A percentile compares a stretch with the other conserved stretches of the same genome.
Conservation (phyloP, 352 stramenopile species). For the Ophiocytium majus region DNA sequence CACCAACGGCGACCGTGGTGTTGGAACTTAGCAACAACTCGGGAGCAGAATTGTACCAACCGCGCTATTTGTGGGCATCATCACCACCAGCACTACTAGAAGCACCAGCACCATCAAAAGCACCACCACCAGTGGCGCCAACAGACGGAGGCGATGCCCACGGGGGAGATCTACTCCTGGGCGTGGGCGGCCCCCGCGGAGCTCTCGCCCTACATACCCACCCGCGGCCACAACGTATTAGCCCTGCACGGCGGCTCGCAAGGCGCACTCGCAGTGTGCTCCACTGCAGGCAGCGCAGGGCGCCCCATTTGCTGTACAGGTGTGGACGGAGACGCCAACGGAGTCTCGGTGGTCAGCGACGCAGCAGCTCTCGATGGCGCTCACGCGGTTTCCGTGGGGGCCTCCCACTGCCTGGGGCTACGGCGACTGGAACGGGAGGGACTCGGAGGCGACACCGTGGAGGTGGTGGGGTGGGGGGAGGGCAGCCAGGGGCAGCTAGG, state of each 20-base stretch:
- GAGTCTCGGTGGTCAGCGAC: not conserved
- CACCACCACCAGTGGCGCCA: too few species aligned
- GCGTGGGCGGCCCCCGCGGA: not conserved
- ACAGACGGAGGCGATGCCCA: not conserved
- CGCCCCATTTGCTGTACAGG: not conserved
- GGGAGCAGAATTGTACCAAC: too few species aligned
- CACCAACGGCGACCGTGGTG: too few species aligned
- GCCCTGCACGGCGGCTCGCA: not conserved
- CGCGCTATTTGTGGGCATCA: not conserved
- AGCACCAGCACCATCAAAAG: not conserved
- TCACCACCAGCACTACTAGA: not conserved
- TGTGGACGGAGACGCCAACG: not conserved
- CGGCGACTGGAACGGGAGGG: not conserved
- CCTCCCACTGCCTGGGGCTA: not conserved
- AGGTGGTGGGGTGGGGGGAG: slow-evolving; percentile 41
- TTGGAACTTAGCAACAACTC: too few species aligned
- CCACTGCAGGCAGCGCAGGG: not conserved
- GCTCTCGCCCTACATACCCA: not conserved
- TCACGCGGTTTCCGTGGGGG: not conserved
- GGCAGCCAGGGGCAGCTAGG: slow-evolving; percentile 38
- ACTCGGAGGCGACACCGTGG: not conserved
- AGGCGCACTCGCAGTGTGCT: not conserved
- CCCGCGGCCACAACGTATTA: not conserved
- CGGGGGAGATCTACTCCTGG: not conserved
- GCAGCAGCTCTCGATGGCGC: not conserved